A percentile compares a stretch with the other conserved stretches of the same genome.
Evolutionary conservation across 176 grass and related monocot genomes (phyloP).

Genomic region (Typha latifolia): DNA sequence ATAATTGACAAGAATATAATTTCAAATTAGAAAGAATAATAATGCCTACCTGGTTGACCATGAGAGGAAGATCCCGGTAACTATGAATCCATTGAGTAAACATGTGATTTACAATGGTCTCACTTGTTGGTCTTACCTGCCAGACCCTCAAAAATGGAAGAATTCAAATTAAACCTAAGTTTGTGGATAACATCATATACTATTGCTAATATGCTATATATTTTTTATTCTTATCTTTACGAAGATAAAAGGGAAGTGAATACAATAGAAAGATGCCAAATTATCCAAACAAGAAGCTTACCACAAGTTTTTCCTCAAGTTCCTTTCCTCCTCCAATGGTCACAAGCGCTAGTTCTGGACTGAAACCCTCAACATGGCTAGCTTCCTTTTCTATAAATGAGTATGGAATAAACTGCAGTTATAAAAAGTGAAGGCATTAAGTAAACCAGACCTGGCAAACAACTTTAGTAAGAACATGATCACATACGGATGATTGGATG

Average conservation of each 20-base stretch:
- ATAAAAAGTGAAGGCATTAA: constrained; percentile 8
- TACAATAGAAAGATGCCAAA: not conserved
- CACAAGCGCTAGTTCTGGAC: constrained; percentile 86
- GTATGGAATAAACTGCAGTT: constrained; percentile 89
- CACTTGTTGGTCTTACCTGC: constrained; percentile 99
- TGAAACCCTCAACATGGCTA: constrained; percentile 94
- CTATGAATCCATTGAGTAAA: constrained; percentile 99
- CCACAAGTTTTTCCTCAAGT: constrained; percentile 97
- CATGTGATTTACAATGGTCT: constrained; percentile 99
- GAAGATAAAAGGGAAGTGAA: not conserved
- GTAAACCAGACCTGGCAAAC: constrained; percentile 16
- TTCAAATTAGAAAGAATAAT: not conserved
- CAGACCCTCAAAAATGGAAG: constrained; percentile 64
- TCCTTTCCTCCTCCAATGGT: constrained; percentile 97
- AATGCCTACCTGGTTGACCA: constrained; percentile 80
- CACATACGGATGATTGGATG: not conserved
- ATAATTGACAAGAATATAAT: not conserved
- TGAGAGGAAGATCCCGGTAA: constrained; percentile 94
- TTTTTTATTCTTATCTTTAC: too few relatives aligned
- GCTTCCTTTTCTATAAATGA: constrained; percentile 99
- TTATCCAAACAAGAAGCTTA: constrained; percentile 22
- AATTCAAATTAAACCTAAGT: constrained; percentile 27
- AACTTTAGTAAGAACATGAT: not conserved
- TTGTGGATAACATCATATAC: constrained; percentile 16
- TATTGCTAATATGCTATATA: too few relatives aligned